phyloP scores from a whole-genome alignment of 192 early-diverging fungal species.

The Backusella sp. region DNA sequence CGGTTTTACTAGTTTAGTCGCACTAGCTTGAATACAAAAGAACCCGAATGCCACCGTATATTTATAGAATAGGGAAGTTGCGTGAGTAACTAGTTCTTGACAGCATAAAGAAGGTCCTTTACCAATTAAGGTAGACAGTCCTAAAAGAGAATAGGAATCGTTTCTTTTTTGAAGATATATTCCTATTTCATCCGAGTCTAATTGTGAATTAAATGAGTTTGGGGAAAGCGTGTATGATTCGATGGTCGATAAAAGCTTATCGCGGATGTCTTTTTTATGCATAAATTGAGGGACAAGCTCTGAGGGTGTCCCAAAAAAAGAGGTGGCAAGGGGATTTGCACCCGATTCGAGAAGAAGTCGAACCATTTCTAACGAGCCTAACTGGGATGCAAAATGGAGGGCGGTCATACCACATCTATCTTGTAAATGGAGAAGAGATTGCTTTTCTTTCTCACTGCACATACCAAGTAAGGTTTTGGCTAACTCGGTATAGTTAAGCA shows the following conservation, averaged over 20 bases:
- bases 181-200: slow-evolving; percentile 25
- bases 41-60: background rate
- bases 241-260: background rate
- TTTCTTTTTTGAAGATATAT: slow-evolving; percentile 42
- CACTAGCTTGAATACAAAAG: background rate
- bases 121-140: slow-evolving; percentile 51
- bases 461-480: slow-evolving; percentile 35
- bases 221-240: background rate
- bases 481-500: slow-evolving; percentile 57
- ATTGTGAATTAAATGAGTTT: background rate
- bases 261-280: background rate
- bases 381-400: slow-evolving; percentile 67
- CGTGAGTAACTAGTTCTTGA: background rate
- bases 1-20: background rate
- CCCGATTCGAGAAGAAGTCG: slow-evolving; percentile 53
- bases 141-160: slow-evolving; percentile 50
- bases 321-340: slow-evolving; percentile 3
- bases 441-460: background rate
- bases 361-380: slow-evolving; percentile 46
- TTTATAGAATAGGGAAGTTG: background rate
- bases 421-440: slow-evolving; percentile 37
- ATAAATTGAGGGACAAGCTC: background rate
- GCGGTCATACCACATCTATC: slow-evolving; percentile 74
- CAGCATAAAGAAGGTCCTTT: slow-evolving; percentile 8
- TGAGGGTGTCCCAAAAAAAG: background rate